phyloP scores from a whole-genome alignment of 805 yeast genomes.

The Kurtzmaniella fragi region DNA sequence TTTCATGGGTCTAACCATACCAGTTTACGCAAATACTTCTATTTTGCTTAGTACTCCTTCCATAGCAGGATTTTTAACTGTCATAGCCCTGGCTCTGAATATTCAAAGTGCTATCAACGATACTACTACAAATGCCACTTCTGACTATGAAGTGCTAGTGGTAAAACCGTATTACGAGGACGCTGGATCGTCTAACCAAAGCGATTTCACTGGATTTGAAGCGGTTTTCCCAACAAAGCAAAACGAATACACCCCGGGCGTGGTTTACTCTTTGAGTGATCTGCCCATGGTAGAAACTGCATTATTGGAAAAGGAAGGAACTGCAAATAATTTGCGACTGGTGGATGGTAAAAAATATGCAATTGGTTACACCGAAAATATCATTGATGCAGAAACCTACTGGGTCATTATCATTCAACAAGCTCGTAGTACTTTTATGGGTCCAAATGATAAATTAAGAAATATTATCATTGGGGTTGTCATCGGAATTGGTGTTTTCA shows the following conservation, averaged over 20 bases:
- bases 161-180: slow-evolving; percentile 29
- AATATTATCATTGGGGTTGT: slow-evolving; percentile 75
- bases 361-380: slow-evolving; percentile 28
- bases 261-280: slow-evolving; percentile 19
- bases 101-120: slow-evolving; percentile 25
- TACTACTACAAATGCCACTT: slow-evolving; percentile 9
- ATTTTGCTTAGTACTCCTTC: slow-evolving; percentile 54
- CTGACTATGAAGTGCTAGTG: slow-evolving; percentile 27
- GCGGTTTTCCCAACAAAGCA: slow-evolving; percentile 24
- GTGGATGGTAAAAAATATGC: slow-evolving; percentile 22
- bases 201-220: slow-evolving; percentile 43
- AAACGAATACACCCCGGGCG: slow-evolving; percentile 13
- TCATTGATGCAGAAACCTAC: slow-evolving; percentile 24
- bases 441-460: slow-evolving; percentile 57
- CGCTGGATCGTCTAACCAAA: slow-evolving; percentile 28
- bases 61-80: slow-evolving; percentile 67
- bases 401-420: slow-evolving; percentile 83
- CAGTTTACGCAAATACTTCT: slow-evolving; percentile 70
- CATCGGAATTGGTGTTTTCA: slow-evolving; percentile 68
- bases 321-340: slow-evolving; percentile 21
- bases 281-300: slow-evolving; percentile 26
- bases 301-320: slow-evolving; percentile 19
- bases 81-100: slow-evolving; percentile 34
- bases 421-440: slow-evolving; percentile 49
- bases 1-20: slow-evolving; percentile 71